Percentiles rank a stretch among this genome's conserved stretches.
These are phyloP conservation scores for Paulownia fortunei DNA, from an alignment of 257 asterid genomes.

Conservation along the genomic window DNA sequence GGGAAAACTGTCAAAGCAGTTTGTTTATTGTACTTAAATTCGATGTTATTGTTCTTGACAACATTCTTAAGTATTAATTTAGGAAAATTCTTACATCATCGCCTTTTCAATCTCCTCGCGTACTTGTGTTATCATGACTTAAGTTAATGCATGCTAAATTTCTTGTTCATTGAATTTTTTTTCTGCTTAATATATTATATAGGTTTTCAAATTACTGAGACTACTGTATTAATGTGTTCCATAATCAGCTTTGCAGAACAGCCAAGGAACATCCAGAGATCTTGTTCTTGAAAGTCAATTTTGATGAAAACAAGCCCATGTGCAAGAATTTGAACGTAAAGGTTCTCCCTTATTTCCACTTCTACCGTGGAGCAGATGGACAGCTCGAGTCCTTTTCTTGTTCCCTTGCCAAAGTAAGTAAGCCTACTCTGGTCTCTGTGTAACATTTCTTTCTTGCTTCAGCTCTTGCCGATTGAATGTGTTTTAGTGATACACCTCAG, in stretches of 20 bases:
- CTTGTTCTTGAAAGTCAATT: conserved; percentile 83
- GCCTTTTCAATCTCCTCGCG: neutral
- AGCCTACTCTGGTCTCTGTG: neutral
- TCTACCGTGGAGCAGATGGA: conserved; percentile 96
- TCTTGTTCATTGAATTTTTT: neutral
- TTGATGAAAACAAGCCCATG: conserved; percentile 89
- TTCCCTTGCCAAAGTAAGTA: conserved; percentile 87
- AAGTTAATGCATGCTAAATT: neutral
- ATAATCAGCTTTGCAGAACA: conserved; percentile 78
- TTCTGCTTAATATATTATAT: neutral
- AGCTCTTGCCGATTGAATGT: conserved; percentile 47
- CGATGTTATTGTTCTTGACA: no score
- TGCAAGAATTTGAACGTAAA: conserved; percentile 89
- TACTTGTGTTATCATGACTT: neutral
- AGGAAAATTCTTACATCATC: neutral
- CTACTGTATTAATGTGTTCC: neutral
- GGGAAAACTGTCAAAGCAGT: no score
- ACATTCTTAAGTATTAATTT: neutral
- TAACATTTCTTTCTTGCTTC: neutral
- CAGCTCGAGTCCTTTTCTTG: conserved; percentile 92
- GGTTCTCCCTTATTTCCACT: conserved; percentile 95
- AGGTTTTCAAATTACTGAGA: neutral
- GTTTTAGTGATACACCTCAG: neutral
- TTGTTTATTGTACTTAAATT: no score
- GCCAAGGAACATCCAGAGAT: conserved; percentile 76